Evolutionary conservation across 2,329 filamentous ascomycete genomes (phyloP), one percentile per base, ranked within the genome.

Genomic region (Venturia nashicola): DNA sequence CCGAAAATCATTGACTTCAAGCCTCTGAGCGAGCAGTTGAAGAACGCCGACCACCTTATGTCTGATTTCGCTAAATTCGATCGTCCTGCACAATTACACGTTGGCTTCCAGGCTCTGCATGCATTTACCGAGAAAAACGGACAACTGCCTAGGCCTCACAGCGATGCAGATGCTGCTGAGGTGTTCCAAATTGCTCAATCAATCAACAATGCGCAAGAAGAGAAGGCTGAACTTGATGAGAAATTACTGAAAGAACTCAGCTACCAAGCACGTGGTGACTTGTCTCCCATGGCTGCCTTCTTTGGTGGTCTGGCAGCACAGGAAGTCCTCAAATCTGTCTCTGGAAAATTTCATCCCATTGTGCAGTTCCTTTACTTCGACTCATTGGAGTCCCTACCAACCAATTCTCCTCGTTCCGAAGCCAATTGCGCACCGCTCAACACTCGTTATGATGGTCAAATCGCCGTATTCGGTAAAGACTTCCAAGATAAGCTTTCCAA

Each of bases 51-150:
- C 71, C 86, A 95, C 67, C 78, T 97, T 71, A 85, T 96, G 66
- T 96, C 94, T 27, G 94, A 99, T 74, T 99, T 92, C 72, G 94
- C 94, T 76, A 99, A 99, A 76, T 97, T 97, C 69, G 94, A 97
- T 75, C 88, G 94, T 57, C 94, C 94, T 0, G 86, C 88, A 68
- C 91, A 97, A 75, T 83, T 99, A 32, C 94, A 99, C 73, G 79
- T 95, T 66, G 94, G 91, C 66, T 88, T 97, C 71, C 92, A 97
- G 77, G 92, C 94, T 11, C 82, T 99, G 8, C 91, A 97, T 73
- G 86, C 87, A 43, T 99, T 96, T 75, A 85, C 84, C 14, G 86
- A 91, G 69, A 86, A 95, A 70, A 76, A 78, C 64, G 86, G 86
- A 48, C 83, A 87, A 59, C 82, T 94, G 55, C 94, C 94, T 59